Evolutionary conservation across 1,284 basidiomycete genomes (phyloP).

Genomic region (Moesziomyces parantarcticus): DNA sequence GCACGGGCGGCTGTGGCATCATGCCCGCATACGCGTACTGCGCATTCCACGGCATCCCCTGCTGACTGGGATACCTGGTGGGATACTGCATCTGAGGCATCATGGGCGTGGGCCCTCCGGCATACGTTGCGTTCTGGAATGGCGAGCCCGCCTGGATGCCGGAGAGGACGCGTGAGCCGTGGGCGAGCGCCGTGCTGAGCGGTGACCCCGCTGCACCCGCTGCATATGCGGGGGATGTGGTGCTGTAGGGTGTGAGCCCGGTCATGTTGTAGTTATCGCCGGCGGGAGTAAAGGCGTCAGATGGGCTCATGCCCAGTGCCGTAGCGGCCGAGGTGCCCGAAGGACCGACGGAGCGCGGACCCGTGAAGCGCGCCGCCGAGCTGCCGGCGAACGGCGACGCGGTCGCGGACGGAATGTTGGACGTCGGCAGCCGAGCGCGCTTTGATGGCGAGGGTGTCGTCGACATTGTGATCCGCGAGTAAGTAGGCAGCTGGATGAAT

Average conservation of each 20-base stretch:
- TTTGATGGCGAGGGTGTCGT: conserved; percentile 41
- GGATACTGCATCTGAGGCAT: neutral
- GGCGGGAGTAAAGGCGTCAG: conserved; percentile 28
- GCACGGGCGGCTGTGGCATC: neutral
- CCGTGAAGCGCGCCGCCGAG: conserved; percentile 5
- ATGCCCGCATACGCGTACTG: no score
- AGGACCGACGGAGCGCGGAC: conserved; percentile 30
- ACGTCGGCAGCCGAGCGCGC: conserved; percentile 22
- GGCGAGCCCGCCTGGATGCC: conserved; percentile 25
- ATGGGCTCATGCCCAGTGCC: conserved; percentile 27
- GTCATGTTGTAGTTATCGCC: conserved; percentile 9
- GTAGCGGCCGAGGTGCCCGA: conserved; percentile 9
- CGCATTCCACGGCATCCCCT: no score
- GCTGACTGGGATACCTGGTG: neutral
- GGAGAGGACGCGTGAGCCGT: conserved; percentile 23
- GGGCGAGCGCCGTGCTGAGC: conserved; percentile 29
- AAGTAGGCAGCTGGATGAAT: neutral
- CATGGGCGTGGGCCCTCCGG: conserved; percentile 4
- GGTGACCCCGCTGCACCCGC: conserved; percentile 11
- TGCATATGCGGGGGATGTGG: conserved; percentile 37
- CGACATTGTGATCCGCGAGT: conserved; percentile 5
- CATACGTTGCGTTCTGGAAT: neutral
- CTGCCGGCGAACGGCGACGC: conserved; percentile 20
- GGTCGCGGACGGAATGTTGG: conserved; percentile 17
- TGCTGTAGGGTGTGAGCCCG: conserved; percentile 26